Percentiles rank a stretch among this genome's conserved stretches.
Conservation (phyloP, 352 stramenopile species). For the Pythium oligandrum region DNA sequence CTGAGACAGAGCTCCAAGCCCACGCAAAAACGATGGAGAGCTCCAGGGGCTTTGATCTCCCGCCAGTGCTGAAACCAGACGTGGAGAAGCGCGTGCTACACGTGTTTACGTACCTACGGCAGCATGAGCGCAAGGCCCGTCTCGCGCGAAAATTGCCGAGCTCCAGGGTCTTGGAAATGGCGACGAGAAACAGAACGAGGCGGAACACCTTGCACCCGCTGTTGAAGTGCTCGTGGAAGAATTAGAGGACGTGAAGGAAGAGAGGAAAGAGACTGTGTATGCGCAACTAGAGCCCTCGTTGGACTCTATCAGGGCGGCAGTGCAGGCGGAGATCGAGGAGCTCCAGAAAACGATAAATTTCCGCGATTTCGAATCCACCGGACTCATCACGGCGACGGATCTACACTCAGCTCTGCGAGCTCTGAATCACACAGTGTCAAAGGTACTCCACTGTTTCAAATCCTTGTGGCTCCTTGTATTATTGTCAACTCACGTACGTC, state of each 20-base stretch:
- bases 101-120: slow-evolving; percentile 47
- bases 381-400: slow-evolving; percentile 34
- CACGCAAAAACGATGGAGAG: slow-evolving; percentile 8
- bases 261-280: not conserved
- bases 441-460: slow-evolving; percentile 17
- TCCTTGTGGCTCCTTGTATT: not conserved
- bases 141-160: slow-evolving; percentile 19
- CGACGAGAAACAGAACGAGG: too few relatives aligned
- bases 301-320: slow-evolving; percentile 9
- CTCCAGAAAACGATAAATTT: slow-evolving; percentile 38
- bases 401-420: slow-evolving; percentile 40
- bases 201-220: not conserved
- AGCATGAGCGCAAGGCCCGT: slow-evolving; percentile 51
- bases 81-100: slow-evolving; percentile 38
- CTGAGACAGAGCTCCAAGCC: too few relatives aligned
- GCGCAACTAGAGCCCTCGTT: not conserved
- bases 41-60: slow-evolving; percentile 16
- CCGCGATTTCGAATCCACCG: slow-evolving; percentile 28
- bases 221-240: not conserved
- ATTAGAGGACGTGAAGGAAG: not conserved
- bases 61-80: slow-evolving; percentile 33
- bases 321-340: slow-evolving; percentile 40
- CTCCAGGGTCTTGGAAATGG: slow-evolving; percentile 6
- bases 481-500: too few relatives aligned
- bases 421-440: slow-evolving; percentile 25